These are phyloP conservation scores for Herpetomonas tarakana DNA, from an alignment of 208 protist genomes.

Conservation along the genomic window DNA sequence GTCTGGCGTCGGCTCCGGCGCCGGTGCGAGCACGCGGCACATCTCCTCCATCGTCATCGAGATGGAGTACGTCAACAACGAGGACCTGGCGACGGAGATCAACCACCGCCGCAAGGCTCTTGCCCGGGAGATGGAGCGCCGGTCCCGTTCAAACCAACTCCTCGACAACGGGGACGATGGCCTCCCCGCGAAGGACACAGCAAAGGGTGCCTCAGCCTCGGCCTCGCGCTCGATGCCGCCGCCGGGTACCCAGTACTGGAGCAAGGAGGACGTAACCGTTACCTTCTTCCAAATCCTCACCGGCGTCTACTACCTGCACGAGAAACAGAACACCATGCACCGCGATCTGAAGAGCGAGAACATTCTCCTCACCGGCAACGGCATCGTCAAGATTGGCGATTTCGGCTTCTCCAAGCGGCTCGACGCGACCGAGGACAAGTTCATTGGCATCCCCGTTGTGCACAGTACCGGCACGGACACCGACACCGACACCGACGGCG, in stretches of 20 bases:
- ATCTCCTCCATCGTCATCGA: slow-evolving; percentile 27
- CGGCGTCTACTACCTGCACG: slow-evolving; percentile 82
- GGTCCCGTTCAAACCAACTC: not conserved
- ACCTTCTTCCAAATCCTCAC: slow-evolving; percentile 74
- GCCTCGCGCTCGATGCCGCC: slow-evolving; percentile 18
- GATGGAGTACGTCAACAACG: slow-evolving; percentile 50
- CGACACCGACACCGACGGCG: not conserved
- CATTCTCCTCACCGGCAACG: slow-evolving; percentile 74
- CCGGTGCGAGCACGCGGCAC: not conserved
- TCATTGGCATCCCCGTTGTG: slow-evolving; percentile 18
- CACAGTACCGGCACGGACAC: not conserved
- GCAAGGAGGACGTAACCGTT: slow-evolving; percentile 66
- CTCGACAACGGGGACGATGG: not conserved
- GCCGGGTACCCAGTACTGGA: slow-evolving; percentile 31
- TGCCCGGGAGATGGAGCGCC: not conserved
- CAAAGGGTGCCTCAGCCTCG: not conserved
- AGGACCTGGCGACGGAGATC: slow-evolving; percentile 42
- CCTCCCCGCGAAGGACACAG: not conserved
- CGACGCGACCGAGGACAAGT: slow-evolving; percentile 38
- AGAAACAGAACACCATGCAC: slow-evolving; percentile 72
- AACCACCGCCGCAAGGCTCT: slow-evolving; percentile 8
- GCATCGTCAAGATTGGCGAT: slow-evolving; percentile 82
- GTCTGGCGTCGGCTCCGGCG: not conserved
- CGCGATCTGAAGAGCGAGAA: slow-evolving; percentile 88
- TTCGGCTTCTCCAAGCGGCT: slow-evolving; percentile 82